These are phyloP conservation scores for Cercospora janseana DNA, from an alignment of 2,329 filamentous ascomycete genomes.

Conservation along the genomic window DNA sequence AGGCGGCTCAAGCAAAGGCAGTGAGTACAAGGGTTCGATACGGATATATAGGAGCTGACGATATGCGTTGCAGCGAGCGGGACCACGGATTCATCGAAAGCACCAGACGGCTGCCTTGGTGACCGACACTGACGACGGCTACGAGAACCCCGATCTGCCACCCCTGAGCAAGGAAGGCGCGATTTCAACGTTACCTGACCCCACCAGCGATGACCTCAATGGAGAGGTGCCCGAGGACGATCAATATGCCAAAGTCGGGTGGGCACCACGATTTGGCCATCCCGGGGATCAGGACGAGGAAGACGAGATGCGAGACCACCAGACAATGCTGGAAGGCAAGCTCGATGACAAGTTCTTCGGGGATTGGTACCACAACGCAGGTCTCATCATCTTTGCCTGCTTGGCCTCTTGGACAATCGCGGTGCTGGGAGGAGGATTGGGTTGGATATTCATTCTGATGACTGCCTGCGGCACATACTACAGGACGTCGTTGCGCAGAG, in stretches of 20 bases:
- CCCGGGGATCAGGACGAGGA: constrained; percentile 56
- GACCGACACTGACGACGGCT: constrained; percentile 75
- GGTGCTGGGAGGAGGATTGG: constrained; percentile 83
- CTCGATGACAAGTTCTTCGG: constrained; percentile 89
- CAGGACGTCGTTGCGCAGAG: constrained; percentile 86
- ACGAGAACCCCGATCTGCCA: constrained; percentile 71
- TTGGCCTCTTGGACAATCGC: constrained; percentile 87
- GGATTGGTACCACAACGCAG: constrained; percentile 98
- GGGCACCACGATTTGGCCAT: constrained; percentile 83
- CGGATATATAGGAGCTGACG: constrained; percentile 20
- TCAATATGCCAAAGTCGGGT: constrained; percentile 64
- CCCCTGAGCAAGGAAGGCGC: constrained; percentile 69
- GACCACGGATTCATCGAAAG: constrained; percentile 43
- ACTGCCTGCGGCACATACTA: constrained; percentile 92
- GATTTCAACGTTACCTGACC: constrained; percentile 53
- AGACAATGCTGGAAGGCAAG: constrained; percentile 79
- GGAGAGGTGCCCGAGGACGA: constrained; percentile 52
- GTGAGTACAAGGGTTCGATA: constrained; percentile 46
- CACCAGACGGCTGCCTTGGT: constrained; percentile 67
- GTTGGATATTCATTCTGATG: constrained; percentile 93
- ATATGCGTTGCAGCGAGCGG: constrained; percentile 24
- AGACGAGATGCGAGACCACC: constrained; percentile 74
- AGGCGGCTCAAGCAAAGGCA: constrained; percentile 73
- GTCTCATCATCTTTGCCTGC: constrained; percentile 89
- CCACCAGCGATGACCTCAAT: constrained; percentile 45